phyloP scores from a whole-genome alignment of 805 yeast species.

The Geotrichum ghanense region DNA sequence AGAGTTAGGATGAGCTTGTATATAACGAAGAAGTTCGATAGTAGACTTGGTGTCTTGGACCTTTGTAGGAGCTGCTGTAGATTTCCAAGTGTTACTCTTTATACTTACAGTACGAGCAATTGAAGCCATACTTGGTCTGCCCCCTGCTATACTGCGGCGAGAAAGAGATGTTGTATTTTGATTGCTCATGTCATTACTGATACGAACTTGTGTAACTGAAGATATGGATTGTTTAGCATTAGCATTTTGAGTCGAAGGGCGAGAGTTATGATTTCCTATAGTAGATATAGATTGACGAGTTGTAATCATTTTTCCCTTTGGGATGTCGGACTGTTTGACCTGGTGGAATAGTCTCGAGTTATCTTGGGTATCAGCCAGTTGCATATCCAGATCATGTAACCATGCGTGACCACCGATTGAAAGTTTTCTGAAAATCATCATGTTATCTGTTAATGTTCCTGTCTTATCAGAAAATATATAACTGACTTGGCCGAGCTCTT shows the following conservation, averaged over 20 bases:
- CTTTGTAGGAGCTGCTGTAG: conserved; percentile 37
- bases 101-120: conserved; percentile 17
- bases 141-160: conserved; percentile 23
- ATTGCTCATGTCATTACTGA: conserved; percentile 5
- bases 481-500: conserved; percentile 94
- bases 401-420: conserved; percentile 83
- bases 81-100: conserved; percentile 29
- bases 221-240: conserved; percentile 4
- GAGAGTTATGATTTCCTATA: background rate
- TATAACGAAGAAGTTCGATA: conserved; percentile 50
- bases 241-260: conserved; percentile 3
- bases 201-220: conserved; percentile 4
- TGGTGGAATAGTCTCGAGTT: conserved; percentile 4
- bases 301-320: background rate
- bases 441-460: conserved; percentile 91
- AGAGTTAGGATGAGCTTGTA: conserved; percentile 62
- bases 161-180: conserved; percentile 1
- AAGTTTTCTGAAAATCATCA: conserved; percentile 84
- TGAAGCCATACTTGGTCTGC: conserved; percentile 50
- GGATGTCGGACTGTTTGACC: background rate
- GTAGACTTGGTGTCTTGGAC: conserved; percentile 41
- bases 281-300: conserved; percentile 2
- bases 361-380: conserved; percentile 11
- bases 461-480: conserved; percentile 94
- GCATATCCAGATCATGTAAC: conserved; percentile 61